Evolutionary conservation across 441 rosid species (phyloP).

Genomic region (Iberis amara): DNA sequence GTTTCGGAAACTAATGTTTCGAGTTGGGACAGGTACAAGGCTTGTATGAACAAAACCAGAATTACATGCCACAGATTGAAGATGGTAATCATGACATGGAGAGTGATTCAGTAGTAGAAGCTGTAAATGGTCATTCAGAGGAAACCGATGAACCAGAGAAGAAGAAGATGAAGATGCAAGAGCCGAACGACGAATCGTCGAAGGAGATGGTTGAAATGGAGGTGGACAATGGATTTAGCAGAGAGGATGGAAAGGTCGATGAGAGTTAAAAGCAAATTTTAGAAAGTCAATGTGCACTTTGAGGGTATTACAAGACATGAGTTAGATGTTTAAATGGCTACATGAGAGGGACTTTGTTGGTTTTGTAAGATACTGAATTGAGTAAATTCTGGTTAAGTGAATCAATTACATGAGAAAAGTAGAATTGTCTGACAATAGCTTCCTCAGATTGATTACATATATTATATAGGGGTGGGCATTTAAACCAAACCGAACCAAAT

Average conservation of each 20-base stretch:
- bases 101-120: constrained; percentile 21
- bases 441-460: no score
- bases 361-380: no score
- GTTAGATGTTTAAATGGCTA: no score
- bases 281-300: no score
- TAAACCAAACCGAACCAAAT: no score
- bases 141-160: constrained; percentile 9
- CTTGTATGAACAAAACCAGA: constrained; percentile 30
- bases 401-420: no score
- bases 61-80: constrained; percentile 23
- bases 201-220: constrained; percentile 23
- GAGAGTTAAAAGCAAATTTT: constrained; percentile 19
- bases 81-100: constrained; percentile 28
- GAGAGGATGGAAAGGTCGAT: constrained; percentile 29
- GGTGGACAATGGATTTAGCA: constrained; percentile 22
- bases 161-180: constrained; percentile 10
- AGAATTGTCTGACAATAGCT: no score
- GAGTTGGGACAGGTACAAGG: constrained; percentile 29
- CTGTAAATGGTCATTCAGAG: constrained; percentile 4
- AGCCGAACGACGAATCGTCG: constrained; percentile 12
- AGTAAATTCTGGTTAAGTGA: no score
- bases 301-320: no score
- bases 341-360: no score
- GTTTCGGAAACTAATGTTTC: constrained; percentile 6
- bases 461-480: no score